phyloP scores from a whole-genome alignment of 352 stramenopile species.

The Pythium aphanidermatum region DNA sequence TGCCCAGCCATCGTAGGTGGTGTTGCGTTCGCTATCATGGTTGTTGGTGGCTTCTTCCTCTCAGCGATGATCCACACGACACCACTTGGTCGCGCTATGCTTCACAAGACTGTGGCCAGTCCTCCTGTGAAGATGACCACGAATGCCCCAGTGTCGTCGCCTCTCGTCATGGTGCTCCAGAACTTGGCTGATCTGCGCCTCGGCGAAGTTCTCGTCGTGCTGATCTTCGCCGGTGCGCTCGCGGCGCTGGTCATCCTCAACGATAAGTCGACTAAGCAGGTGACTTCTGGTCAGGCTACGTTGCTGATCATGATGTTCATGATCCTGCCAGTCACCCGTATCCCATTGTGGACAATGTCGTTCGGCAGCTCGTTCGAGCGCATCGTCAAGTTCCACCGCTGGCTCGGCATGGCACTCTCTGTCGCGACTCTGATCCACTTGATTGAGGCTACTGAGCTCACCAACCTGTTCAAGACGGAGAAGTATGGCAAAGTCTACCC shows the following conservation, averaged over 20 bases:
- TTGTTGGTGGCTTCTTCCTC: conserved; percentile 44
- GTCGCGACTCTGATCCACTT: conserved; percentile 57
- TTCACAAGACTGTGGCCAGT: conserved; percentile 39
- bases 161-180: conserved; percentile 44
- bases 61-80: conserved; percentile 32
- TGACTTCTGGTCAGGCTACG: conserved; percentile 47
- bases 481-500: conserved; percentile 52
- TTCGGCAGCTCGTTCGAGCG: conserved; percentile 77
- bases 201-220: conserved; percentile 53
- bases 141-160: conserved; percentile 34
- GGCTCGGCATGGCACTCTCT: conserved; percentile 57
- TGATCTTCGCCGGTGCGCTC: conserved; percentile 55
- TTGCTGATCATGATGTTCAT: conserved; percentile 79
- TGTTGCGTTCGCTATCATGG: conserved; percentile 43
- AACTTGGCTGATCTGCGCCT: conserved; percentile 46
- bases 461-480: conserved; percentile 26
- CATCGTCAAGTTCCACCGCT: conserved; percentile 83
- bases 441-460: conserved; percentile 37
- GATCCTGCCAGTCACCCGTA: conserved; percentile 53
- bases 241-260: conserved; percentile 36
- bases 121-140: conserved; percentile 49
- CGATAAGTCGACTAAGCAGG: conserved; percentile 24
- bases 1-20: conserved; percentile 55
- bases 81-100: conserved; percentile 21
- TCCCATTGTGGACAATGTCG: conserved; percentile 58